Evolutionary conservation across 108 stramenopile genomes (phyloP), one percentile per base, ranked within the genome.

Genomic region (Hondaea fermentalgiana): DNA sequence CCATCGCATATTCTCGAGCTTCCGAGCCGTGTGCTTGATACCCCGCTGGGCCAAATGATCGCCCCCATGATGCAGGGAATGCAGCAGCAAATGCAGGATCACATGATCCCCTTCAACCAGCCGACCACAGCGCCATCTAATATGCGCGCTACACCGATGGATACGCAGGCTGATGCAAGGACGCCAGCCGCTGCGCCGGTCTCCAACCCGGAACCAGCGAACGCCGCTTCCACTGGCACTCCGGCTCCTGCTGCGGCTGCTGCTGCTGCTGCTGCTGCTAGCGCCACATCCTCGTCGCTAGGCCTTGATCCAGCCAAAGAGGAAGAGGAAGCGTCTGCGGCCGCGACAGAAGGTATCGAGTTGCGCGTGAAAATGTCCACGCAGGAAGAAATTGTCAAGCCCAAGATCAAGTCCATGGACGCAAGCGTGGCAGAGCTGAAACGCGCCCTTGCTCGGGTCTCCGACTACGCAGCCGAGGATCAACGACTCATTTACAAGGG

Each of bases 1-100:
- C 91, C 91, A 8, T 6, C 5, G 10, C 51, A 88, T 44, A 90
- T 92, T 21, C 35, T 90, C 28, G 72, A 88, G 47, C 72, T 92
- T 14, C 91, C 91, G 25, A 0, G 14, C 44, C 57, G 57, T 4
- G 87, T 92, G 47, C 88, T 90, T 43, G 35, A 72, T 5, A 92
- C 90, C 17, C 91, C 90, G 42, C 69, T 90, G 25, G 91, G 91
- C 16, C 25, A 87, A 5, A 53, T 92, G 59, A 43, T 92, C n/a
- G 64, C 72, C 5, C 91, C 91, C 23, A 89, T 89, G 89, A 28
- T 72, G 35, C 88, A 89, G 43, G 51, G 21, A n/a, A 87, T 89
- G 91, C 89, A 89, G 76, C 44, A 69, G 21, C 64, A 58, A 21
- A 72, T 91, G 44, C 76, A 88, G 12, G 51, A 42, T 23, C 14